Percentiles rank a stretch among this genome's conserved stretches.
Conservation (phyloP, 345 rosid genomes). For the Lepidium aucheri region DNA sequence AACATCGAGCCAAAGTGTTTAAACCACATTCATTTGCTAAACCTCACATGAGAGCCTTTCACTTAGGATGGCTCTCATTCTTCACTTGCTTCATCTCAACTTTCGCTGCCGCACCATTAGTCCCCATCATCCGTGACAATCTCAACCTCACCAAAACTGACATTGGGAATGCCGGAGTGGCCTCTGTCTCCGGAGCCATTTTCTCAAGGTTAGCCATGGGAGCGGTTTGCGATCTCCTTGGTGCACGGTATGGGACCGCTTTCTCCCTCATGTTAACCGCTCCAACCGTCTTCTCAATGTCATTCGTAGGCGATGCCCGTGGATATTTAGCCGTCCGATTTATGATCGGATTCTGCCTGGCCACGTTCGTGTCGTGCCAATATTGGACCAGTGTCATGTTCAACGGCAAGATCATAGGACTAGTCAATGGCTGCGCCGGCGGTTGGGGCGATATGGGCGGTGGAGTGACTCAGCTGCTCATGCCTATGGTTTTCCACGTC, state of each 20-base stretch:
- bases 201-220: conserved; percentile 78
- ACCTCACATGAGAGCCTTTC: conserved; percentile 87
- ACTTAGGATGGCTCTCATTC: conserved; percentile 81
- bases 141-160: conserved; percentile 54
- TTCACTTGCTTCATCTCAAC: conserved; percentile 81
- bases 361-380: conserved; percentile 82
- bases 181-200: conserved; percentile 78
- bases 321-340: conserved; percentile 65
- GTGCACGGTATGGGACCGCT: conserved; percentile 66
- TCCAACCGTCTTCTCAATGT: conserved; percentile 76
- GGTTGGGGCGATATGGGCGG: conserved; percentile 95
- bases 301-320: conserved; percentile 44
- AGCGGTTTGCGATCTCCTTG: conserved; percentile 66
- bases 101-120: conserved; percentile 78
- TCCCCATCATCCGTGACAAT: conserved; percentile 76
- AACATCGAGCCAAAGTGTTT: conserved; percentile 68
- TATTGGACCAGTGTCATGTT: conserved; percentile 92
- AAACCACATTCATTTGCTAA: conserved; percentile 54
- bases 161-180: conserved; percentile 77
- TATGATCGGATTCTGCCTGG: conserved; percentile 85
- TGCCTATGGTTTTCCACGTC: conserved; percentile 64
- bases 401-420: conserved; percentile 70
- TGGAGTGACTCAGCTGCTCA: conserved; percentile 69
- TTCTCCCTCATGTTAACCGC: conserved; percentile 67
- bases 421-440: conserved; percentile 70